Evolutionary conservation across 1,284 basidiomycete genomes (phyloP), one percentile per base, ranked within the genome.

Genomic region (Moesziomyces sp.): DNA sequence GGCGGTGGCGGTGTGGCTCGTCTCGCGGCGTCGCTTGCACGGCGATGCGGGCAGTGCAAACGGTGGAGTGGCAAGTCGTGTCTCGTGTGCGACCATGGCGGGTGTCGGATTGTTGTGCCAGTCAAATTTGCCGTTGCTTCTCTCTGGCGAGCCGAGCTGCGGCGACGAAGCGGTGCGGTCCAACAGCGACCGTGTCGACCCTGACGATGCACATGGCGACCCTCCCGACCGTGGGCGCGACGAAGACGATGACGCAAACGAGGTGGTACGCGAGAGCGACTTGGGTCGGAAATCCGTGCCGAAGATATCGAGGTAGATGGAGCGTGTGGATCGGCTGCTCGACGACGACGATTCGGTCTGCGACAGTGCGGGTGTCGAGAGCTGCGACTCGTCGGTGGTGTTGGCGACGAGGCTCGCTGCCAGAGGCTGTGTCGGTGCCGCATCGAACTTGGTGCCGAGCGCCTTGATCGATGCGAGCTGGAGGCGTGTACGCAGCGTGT

Each of bases 31-130:
- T 4, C 71, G 61, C 38, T 74, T 74, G 21, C 43, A 55, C 0
- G 65, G 71, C 11, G 58, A 62, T 3, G 55, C 60, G 10, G 66
- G 71, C 14, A 74, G 26, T 21, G 58, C 71, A 19, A 74, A 74
- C 0, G 48, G 8, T 16, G 50, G 47, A 0, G 70, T 45, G 6
- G 65, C 65, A 2, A 69, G 65, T 52, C 65, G 53, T 7, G 57
- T 44, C 24, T 74, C 62, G 28, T 57, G 43, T 18, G 61, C 66
- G 8, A 69, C 61, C 72, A 70, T 74, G n/a, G 59, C 72, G 3
- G 67, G 54, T 0, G 72, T 69, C 0, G 74, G 74, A 38, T 76
- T 74, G 61, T 76, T 76, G 55, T 73, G 70, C 72, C 72, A 74
- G 35, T 74, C 72, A 30, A 70, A 70, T 13, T 38, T 45, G 9